Conservation (phyloP, 352 stramenopile genomes). For the Pythium rishiriense region DNA sequence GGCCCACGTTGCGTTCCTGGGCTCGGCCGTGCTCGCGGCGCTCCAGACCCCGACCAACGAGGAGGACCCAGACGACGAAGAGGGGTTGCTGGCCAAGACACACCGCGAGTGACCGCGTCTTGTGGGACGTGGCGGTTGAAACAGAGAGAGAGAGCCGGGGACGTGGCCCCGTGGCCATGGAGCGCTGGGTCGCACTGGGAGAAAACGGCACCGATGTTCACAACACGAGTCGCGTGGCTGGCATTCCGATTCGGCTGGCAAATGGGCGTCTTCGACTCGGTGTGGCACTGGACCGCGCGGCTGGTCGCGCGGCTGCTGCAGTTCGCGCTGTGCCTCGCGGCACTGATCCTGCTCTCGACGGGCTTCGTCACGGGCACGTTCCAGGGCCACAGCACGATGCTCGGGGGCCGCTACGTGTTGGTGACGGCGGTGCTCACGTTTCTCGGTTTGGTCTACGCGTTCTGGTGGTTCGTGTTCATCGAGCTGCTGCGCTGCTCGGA, state of each 20-base stretch:
- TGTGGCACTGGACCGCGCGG: constrained; percentile 25
- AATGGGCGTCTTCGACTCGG: constrained; percentile 25
- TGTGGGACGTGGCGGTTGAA: background rate
- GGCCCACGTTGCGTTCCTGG: constrained; percentile 29
- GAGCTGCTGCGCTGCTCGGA: constrained; percentile 22
- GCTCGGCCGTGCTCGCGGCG: constrained; percentile 11
- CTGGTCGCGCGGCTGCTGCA: constrained; percentile 22
- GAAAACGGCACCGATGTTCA: constrained; percentile 5
- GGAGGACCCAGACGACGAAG: background rate
- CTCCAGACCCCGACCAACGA: background rate
- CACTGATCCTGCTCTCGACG: constrained; percentile 24
- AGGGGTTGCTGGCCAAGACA: background rate
- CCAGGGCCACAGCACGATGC: constrained; percentile 19
- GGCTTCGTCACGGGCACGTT: constrained; percentile 28
- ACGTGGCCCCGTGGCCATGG: too few relatives aligned
- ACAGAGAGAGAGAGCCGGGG: background rate
- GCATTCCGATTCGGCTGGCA: constrained; percentile 6
- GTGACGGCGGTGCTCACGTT: constrained; percentile 25
- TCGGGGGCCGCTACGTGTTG: constrained; percentile 26
- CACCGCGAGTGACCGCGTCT: background rate
- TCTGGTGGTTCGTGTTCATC: constrained; percentile 29
- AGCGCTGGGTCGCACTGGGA: too few relatives aligned
- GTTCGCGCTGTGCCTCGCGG: constrained; percentile 25
- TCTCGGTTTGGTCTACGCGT: constrained; percentile 22
- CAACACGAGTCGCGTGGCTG: constrained; percentile 19